Percentiles rank a stretch among this genome's conserved stretches.
These are phyloP conservation scores for Brettanomyces anomalus DNA, from an alignment of 805 yeast species.

Conservation along the genomic window DNA sequence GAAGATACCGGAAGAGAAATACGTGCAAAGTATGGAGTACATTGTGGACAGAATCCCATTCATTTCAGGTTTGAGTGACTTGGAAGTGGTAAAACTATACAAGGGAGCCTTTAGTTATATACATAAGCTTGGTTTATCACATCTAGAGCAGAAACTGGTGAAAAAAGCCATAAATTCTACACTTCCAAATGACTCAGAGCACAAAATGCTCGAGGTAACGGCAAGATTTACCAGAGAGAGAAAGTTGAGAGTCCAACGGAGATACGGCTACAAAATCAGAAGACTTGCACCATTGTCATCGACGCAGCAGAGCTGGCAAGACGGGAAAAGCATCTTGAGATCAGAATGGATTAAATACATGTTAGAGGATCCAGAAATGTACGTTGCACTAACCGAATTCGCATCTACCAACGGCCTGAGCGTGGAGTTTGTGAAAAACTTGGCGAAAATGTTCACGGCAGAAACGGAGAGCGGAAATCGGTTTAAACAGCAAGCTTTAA, in stretches of 20 bases:
- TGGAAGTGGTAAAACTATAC: background rate
- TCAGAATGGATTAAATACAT: constrained; percentile 5
- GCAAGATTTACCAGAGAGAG: background rate
- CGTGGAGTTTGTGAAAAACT: background rate
- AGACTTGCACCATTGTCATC: too few relatives aligned
- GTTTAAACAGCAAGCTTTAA: background rate
- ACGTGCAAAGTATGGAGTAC: background rate
- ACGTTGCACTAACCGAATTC: background rate
- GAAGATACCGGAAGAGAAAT: background rate
- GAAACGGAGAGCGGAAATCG: background rate
- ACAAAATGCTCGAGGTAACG: background rate
- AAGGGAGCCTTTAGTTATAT: background rate
- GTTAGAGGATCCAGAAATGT: background rate
- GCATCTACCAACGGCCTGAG: constrained; percentile 5
- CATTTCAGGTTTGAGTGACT: background rate
- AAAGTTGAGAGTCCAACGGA: too few relatives aligned
- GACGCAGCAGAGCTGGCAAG: too few relatives aligned
- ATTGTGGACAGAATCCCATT: background rate
- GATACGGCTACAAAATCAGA: too few relatives aligned
- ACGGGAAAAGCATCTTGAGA: background rate
- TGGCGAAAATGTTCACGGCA: constrained; percentile 1
- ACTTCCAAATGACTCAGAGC: background rate
- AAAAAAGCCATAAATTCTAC: background rate
- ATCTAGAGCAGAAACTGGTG: background rate
- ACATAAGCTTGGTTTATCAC: background rate